A percentile compares a stretch with the other conserved stretches of the same genome.
Conservation (phyloP, 805 yeast species). For the Wickerhamiella lipophila region DNA sequence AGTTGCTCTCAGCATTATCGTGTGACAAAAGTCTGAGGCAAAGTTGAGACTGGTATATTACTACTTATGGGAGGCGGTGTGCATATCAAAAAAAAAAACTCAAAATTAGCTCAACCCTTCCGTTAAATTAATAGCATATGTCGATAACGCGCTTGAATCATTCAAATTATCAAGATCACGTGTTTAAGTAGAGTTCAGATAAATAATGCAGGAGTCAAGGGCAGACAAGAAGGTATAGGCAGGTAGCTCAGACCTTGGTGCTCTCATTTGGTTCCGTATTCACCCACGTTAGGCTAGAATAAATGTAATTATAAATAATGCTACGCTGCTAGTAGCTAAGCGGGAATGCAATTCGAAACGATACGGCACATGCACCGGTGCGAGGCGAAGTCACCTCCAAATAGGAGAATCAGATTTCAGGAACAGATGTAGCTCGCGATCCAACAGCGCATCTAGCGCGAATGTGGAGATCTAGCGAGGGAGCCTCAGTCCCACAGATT, state of each 20-base stretch:
- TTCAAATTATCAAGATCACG: no score
- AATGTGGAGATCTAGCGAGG: neutral
- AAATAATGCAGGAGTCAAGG: no score
- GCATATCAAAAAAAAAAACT: neutral
- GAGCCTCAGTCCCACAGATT: neutral
- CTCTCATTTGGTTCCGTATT: neutral
- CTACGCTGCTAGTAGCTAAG: conserved; percentile 6
- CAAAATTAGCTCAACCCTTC: conserved; percentile 5
- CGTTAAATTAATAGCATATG: no score
- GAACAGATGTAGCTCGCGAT: neutral
- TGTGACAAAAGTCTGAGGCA: conserved; percentile 14
- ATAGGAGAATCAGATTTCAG: neutral
- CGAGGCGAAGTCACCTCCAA: neutral
- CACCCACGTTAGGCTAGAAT: neutral
- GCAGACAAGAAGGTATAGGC: no score
- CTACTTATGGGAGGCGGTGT: neutral
- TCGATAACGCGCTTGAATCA: no score
- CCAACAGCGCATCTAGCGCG: neutral
- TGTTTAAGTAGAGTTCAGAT: no score
- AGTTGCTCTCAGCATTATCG: conserved; percentile 34
- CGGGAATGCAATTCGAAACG: neutral
- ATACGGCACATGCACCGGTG: neutral
- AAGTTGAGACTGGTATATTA: neutral
- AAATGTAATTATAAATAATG: conserved; percentile 3
- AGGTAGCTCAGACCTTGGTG: no score